phyloP scores from a whole-genome alignment of 2,329 filamentous ascomycete genomes.

The Talaromyces funiculosus region DNA sequence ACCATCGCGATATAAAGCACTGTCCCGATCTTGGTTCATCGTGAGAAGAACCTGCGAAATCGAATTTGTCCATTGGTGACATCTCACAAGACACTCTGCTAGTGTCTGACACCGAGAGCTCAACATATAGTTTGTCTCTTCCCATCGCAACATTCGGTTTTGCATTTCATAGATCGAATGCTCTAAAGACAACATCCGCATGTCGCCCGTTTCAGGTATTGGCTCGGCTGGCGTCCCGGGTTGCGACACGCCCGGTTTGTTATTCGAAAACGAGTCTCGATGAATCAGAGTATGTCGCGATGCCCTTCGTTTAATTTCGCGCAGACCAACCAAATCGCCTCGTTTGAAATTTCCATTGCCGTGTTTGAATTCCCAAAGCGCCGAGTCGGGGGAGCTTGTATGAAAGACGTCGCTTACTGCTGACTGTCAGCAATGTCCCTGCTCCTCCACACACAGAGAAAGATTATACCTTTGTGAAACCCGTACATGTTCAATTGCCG shows the following conservation, averaged over 20 bases:
- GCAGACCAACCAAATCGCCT: constrained; percentile 80
- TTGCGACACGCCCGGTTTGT: constrained; percentile 70
- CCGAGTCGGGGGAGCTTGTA: constrained; percentile 85
- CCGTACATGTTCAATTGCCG: constrained; percentile 99
- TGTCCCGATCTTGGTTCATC: constrained; percentile 69
- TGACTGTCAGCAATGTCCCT: neutral
- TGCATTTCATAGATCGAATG: constrained; percentile 77
- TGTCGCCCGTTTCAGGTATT: constrained; percentile 69
- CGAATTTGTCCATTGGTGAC: constrained; percentile 76
- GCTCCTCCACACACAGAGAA: neutral
- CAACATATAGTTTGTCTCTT: constrained; percentile 75
- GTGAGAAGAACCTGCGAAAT: constrained; percentile 69
- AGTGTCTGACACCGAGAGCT: constrained; percentile 75
- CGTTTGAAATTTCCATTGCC: constrained; percentile 96
- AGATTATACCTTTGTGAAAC: constrained; percentile 82
- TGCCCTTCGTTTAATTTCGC: constrained; percentile 92
- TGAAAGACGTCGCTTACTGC: constrained; percentile 97
- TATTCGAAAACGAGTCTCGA: constrained; percentile 75
- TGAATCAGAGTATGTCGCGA: constrained; percentile 91
- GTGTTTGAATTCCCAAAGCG: constrained; percentile 98
- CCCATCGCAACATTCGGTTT: constrained; percentile 68
- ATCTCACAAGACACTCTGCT: constrained; percentile 72
- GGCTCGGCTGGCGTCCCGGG: constrained; percentile 80
- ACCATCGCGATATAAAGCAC: constrained; percentile 76
- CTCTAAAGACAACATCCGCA: constrained; percentile 68